Percentiles rank a stretch among this genome's conserved stretches.
Evolutionary conservation across 169 alveolate genomes (phyloP).

Genomic region (Cryptosporidium bovis): DNA sequence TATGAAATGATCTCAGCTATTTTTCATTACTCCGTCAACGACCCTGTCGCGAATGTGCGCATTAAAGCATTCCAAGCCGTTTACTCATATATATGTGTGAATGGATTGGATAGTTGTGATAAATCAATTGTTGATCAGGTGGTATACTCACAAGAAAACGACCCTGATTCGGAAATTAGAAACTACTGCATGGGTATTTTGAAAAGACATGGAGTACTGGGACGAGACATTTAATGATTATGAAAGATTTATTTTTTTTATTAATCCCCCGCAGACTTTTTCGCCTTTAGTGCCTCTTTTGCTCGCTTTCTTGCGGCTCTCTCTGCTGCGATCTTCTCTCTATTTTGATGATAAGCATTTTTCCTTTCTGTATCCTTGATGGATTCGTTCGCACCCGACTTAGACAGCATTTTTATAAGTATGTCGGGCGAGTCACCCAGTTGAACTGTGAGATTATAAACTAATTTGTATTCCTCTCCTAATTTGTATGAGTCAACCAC

Average conservation of each 20-base stretch:
- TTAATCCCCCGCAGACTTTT: not conserved
- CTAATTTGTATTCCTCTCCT: not conserved
- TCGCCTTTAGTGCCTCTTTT: not conserved
- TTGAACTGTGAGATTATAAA: constrained; percentile 45
- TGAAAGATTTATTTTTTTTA: not conserved
- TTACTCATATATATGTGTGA: not conserved
- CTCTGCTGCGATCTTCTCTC: constrained; percentile 62
- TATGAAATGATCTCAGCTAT: constrained; percentile 15
- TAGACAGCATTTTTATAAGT: constrained; percentile 31
- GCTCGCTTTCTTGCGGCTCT: constrained; percentile 47
- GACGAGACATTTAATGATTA: not conserved
- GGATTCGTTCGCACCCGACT: constrained; percentile 44
- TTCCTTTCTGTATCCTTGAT: constrained; percentile 34
- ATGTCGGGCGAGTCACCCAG: constrained; percentile 53
- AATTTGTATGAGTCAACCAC: constrained; percentile 15
- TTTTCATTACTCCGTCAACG: constrained; percentile 3
- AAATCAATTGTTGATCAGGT: constrained; percentile 28
- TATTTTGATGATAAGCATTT: constrained; percentile 24
- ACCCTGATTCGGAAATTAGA: constrained; percentile 19
- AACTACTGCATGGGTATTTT: constrained; percentile 9
- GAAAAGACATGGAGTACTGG: not conserved
- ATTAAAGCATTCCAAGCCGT: constrained; percentile 34
- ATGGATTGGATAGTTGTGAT: not conserved
- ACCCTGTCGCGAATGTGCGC: constrained; percentile 38
- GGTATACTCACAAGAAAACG: constrained; percentile 22